Base-by-base conservation (phyloP, 768 basidiomycete species). In the Trametes cinnabarina region DNA sequence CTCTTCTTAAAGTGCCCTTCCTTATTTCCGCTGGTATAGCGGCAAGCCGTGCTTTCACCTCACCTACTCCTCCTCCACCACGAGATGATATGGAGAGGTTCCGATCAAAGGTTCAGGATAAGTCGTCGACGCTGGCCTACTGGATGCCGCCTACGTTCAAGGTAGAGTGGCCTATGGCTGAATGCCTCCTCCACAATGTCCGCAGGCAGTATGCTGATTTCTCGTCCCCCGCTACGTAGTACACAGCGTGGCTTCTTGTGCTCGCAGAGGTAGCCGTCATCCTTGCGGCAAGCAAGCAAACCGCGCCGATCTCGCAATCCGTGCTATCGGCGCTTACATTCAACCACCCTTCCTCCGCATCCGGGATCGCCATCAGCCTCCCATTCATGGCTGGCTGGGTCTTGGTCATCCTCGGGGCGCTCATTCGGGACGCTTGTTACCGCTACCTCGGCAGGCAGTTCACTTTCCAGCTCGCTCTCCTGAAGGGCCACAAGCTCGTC, bases 401-500 rank as follows among this genome's bases (percentile, higher is more conserved):
- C 9, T 20, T 42, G 41, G 41, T 42, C 20, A 10, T 41, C n/a
- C 12, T 48, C 10, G 60, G 54, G 6, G 51, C 20, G 2, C 25
- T 47, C 25, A 12, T 61, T 19, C 60, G 60, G 28, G 22, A 25
- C 47, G 22, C 30, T 11, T 58, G 61, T 39, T 58, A 58, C 41
- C 61, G 56, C 51, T 22, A 59, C 12, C 57, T 66, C n/a, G 66
- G 63, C 17, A 39, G 26, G 3, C 39, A 63, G 22, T 66, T 63
- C 58, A 68, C 66, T 11, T 63, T 55, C 59, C 47, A 63, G 39
- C 46, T 63, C 30, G 34, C 61, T 23, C 47, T 64, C 19, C 34
- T 46, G 25, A 37, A 46, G 2, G 44, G 32, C 11, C 66, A 68
- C 48, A 47, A 61, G 32, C 68, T 73, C 51, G 65, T 72, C 57